phyloP scores from a whole-genome alignment of 2,329 filamentous ascomycete genomes.

The Microsporum audouinii region DNA sequence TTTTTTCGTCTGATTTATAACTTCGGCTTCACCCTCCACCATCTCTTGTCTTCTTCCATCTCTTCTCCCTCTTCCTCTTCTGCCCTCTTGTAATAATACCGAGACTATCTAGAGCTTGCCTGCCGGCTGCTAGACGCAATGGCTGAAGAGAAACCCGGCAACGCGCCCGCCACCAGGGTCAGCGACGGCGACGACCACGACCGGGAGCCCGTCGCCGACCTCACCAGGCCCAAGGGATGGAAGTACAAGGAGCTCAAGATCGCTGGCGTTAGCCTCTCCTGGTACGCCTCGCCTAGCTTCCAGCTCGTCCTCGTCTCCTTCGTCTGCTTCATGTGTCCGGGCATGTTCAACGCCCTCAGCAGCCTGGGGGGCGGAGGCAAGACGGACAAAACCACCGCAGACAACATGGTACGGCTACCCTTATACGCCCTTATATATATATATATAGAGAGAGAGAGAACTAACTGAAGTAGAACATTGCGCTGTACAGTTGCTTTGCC shows the following conservation, averaged over 20 bases:
- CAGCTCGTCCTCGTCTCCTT: slow-evolving; percentile 62
- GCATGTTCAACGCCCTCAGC: slow-evolving; percentile 59
- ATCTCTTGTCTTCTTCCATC: background rate
- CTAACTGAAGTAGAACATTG: slow-evolving; percentile 43
- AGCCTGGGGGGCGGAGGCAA: slow-evolving; percentile 56
- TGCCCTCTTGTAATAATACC: background rate
- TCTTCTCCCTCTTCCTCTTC: background rate
- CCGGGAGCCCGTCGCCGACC: background rate
- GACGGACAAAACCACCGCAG: slow-evolving; percentile 46
- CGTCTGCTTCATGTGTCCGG: slow-evolving; percentile 60
- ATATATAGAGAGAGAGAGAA: background rate
- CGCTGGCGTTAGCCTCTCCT: slow-evolving; percentile 45
- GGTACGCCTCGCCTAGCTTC: slow-evolving; percentile 62
- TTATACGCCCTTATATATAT: background rate
- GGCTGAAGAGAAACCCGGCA: background rate
- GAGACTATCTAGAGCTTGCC: background rate
- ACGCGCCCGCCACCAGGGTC: background rate
- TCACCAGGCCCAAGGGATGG: background rate
- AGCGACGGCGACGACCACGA: background rate
- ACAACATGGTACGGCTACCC: slow-evolving; percentile 36
- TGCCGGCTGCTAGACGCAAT: background rate
- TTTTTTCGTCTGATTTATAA: background rate
- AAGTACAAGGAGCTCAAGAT: slow-evolving; percentile 36
- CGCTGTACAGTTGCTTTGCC: slow-evolving; percentile 61
- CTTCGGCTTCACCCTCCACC: background rate